Conservation (phyloP, 192 early-diverging fungal species). For the Thoreauomyces humboldtii region DNA sequence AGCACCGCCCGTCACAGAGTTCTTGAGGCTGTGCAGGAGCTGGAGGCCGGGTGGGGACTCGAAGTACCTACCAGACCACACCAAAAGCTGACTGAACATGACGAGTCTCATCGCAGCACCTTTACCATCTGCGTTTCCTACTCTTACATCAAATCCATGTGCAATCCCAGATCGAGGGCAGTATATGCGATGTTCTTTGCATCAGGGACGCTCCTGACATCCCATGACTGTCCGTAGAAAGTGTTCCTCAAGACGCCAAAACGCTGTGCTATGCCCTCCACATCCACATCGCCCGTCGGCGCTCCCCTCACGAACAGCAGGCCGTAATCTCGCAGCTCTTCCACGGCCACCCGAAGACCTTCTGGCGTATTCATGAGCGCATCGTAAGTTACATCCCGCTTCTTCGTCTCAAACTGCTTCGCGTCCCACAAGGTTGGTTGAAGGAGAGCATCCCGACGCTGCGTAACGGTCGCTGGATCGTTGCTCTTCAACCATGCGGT, state of each 20-base stretch:
- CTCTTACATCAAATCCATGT: conserved; percentile 83
- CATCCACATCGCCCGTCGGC: conserved; percentile 54
- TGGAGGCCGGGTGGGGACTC: conserved; percentile 80
- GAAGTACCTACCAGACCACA: conserved; percentile 58
- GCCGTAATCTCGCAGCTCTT: conserved; percentile 64
- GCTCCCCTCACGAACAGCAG: conserved; percentile 65
- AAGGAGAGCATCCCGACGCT: not conserved
- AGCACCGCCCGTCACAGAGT: conserved; percentile 71
- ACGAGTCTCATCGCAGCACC: no score
- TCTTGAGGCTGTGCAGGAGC: conserved; percentile 73
- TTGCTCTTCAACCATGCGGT: conserved; percentile 27
- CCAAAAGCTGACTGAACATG: no score
- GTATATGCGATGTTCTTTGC: conserved; percentile 88
- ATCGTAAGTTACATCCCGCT: conserved; percentile 40
- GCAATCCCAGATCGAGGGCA: conserved; percentile 70
- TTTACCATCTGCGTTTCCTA: not conserved
- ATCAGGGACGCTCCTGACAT: conserved; percentile 72
- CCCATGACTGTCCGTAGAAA: conserved; percentile 75
- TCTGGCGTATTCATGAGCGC: conserved; percentile 51
- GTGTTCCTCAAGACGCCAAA: conserved; percentile 71
- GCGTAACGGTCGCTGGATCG: not conserved
- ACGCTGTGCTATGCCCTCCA: conserved; percentile 57
- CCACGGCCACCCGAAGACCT: conserved; percentile 52
- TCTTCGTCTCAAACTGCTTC: conserved; percentile 6
- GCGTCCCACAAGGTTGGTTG: conserved; percentile 34